Conservation (phyloP, 495 filamentous ascomycete genomes). For the Daldinia concentrica region DNA sequence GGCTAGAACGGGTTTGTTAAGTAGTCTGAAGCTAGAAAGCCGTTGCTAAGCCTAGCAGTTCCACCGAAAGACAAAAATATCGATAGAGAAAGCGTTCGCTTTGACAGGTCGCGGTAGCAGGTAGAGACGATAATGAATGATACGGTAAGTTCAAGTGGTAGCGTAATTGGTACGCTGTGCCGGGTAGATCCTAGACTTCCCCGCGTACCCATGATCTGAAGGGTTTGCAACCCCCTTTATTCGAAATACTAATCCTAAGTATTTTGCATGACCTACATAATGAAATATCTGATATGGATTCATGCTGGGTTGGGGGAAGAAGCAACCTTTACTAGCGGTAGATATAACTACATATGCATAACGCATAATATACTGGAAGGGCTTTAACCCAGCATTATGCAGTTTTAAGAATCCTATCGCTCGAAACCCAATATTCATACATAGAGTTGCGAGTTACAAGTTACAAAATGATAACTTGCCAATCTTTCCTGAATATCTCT, state of each 20-base stretch:
- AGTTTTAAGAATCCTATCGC: neutral
- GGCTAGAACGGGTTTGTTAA: slow-evolving; percentile 19
- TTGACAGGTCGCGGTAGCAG: neutral
- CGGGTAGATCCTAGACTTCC: slow-evolving; percentile 32
- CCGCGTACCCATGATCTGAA: slow-evolving; percentile 7
- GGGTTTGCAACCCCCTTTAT: slow-evolving; percentile 4
- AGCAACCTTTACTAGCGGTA: neutral
- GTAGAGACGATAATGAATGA: neutral
- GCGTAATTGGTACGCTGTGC: neutral
- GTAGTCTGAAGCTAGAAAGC: slow-evolving; percentile 14
- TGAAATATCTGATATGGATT: slow-evolving; percentile 12
- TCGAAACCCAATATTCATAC: neutral
- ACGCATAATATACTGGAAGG: slow-evolving; percentile 23
- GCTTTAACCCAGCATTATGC: neutral
- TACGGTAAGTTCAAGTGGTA: neutral
- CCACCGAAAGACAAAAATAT: neutral
- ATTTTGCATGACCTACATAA: slow-evolving; percentile 23
- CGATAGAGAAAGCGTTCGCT: neutral
- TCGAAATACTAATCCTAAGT: neutral
- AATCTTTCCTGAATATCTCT: neutral
- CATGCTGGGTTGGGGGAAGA: slow-evolving; percentile 24
- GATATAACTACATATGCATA: slow-evolving; percentile 21
- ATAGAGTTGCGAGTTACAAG: neutral
- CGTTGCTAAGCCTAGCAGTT: neutral
- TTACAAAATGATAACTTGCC: neutral